Evolutionary conservation across 1,284 basidiomycete species (phyloP).

Genomic region (Phylloboletellus chloephorus): DNA sequence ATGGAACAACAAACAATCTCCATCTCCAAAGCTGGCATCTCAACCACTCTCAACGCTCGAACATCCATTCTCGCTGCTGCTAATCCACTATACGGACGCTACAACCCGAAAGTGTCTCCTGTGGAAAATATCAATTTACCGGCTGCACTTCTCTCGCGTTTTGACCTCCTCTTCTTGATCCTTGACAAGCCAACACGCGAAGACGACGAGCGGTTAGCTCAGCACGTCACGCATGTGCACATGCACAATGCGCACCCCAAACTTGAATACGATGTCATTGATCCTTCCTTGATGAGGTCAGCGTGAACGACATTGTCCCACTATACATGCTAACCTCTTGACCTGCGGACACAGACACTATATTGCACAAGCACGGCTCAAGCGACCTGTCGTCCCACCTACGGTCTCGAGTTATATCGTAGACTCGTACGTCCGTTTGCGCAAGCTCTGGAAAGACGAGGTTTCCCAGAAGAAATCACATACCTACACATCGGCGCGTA

Average conservation of each 20-base stretch:
- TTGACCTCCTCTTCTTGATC: slow-evolving; percentile 96
- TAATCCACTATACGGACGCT: slow-evolving; percentile 96
- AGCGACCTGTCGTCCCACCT: slow-evolving; percentile 82
- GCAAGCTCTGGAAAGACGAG: slow-evolving; percentile 89
- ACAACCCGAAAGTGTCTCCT: slow-evolving; percentile 95
- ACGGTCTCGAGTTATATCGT: slow-evolving; percentile 92
- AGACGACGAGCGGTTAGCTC: slow-evolving; percentile 92
- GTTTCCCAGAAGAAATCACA: slow-evolving; percentile 85
- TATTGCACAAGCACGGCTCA: slow-evolving; percentile 89
- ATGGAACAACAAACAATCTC: slow-evolving; percentile 99
- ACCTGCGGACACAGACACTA: slow-evolving; percentile 66
- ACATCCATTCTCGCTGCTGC: slow-evolving; percentile 98
- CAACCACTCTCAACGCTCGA: slow-evolving; percentile 96
- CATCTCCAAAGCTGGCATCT: slow-evolving; percentile 98
- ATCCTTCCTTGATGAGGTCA: slow-evolving; percentile 84
- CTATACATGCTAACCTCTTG: slow-evolving; percentile 8
- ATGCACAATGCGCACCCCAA: slow-evolving; percentile 92
- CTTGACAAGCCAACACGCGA: slow-evolving; percentile 93
- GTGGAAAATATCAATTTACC: slow-evolving; percentile 99
- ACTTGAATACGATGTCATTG: slow-evolving; percentile 79
- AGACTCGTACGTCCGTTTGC: slow-evolving; percentile 91
- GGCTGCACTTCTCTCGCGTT: slow-evolving; percentile 91
- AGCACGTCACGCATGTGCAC: slow-evolving; percentile 97
- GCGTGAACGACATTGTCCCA: slow-evolving; percentile 13
- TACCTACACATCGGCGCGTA: slow-evolving; percentile 95